Percentiles rank a stretch among this genome's conserved stretches.
Evolutionary conservation across 2,329 filamentous ascomycete genomes (phyloP).

Genomic region (Amauroascus verrucosus): DNA sequence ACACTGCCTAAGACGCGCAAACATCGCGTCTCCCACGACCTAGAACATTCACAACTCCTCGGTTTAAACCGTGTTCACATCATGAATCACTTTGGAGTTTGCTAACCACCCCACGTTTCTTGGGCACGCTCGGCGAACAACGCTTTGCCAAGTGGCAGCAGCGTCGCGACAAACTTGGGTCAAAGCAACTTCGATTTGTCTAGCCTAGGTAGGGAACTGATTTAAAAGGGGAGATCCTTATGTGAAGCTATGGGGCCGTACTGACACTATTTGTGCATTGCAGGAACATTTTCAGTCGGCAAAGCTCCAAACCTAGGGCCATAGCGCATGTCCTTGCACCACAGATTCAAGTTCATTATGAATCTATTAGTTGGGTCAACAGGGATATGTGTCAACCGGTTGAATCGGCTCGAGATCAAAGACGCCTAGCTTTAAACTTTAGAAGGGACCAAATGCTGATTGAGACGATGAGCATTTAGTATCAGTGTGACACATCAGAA

Average conservation of each 20-base stretch:
- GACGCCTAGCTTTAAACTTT: neutral
- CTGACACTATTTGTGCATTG: neutral
- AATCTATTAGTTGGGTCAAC: neutral
- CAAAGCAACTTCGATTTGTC: neutral
- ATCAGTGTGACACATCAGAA: constrained; percentile 1
- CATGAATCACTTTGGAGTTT: neutral
- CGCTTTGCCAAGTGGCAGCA: constrained; percentile 2
- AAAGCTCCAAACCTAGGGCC: neutral
- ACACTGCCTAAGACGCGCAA: neutral
- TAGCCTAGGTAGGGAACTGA: neutral
- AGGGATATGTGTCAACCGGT: neutral
- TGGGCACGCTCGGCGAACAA: neutral
- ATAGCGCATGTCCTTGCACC: neutral
- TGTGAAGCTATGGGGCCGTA: neutral
- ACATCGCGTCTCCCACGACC: neutral
- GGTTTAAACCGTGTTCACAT: neutral
- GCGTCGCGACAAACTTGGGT: neutral
- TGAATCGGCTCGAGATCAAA: neutral
- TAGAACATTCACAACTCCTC: neutral
- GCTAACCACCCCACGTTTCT: neutral
- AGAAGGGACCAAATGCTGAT: neutral
- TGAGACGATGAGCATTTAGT: neutral
- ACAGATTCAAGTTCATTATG: neutral
- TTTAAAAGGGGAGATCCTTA: neutral
- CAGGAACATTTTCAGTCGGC: neutral